phyloP scores from a whole-genome alignment of 2,329 filamentous ascomycete genomes.

The Ophiostoma ulmi region DNA sequence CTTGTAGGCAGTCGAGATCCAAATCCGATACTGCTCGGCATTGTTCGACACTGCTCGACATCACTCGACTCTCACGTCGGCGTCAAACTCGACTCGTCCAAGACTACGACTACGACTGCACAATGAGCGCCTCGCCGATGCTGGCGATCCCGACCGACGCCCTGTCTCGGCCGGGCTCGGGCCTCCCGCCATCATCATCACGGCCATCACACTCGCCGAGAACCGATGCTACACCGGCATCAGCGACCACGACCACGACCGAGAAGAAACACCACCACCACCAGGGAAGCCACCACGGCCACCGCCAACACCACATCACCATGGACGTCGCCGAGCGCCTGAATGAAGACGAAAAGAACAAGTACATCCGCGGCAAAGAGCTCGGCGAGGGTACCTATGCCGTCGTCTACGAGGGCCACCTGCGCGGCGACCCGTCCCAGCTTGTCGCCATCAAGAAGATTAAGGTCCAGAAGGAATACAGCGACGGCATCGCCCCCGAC shows the following conservation, averaged over 20 bases:
- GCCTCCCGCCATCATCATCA: constrained; percentile 16
- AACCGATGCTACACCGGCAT: constrained; percentile 17
- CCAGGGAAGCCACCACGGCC: constrained; percentile 28
- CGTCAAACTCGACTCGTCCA: background rate
- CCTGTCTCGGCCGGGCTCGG: constrained; percentile 25
- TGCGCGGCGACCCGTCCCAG: constrained; percentile 63
- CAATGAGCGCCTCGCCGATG: constrained; percentile 46
- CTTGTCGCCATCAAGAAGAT: constrained; percentile 92
- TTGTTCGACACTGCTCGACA: background rate
- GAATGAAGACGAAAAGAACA: constrained; percentile 75
- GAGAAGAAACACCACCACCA: constrained; percentile 10
- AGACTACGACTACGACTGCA: constrained; percentile 6
- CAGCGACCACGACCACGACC: background rate
- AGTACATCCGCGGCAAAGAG: constrained; percentile 82
- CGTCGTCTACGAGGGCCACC: constrained; percentile 84
- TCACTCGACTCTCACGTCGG: background rate
- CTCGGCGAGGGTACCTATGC: constrained; percentile 97
- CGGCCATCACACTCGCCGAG: constrained; percentile 18
- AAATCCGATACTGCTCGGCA: background rate
- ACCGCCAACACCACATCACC: constrained; percentile 31
- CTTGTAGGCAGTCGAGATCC: background rate
- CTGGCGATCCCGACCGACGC: constrained; percentile 39
- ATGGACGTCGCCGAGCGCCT: constrained; percentile 70
- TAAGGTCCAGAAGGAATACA: constrained; percentile 79
- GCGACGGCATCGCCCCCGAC: constrained; percentile 88